Conservation (phyloP, 1,139 yeast species). For the Suhomyces maxii region DNA sequence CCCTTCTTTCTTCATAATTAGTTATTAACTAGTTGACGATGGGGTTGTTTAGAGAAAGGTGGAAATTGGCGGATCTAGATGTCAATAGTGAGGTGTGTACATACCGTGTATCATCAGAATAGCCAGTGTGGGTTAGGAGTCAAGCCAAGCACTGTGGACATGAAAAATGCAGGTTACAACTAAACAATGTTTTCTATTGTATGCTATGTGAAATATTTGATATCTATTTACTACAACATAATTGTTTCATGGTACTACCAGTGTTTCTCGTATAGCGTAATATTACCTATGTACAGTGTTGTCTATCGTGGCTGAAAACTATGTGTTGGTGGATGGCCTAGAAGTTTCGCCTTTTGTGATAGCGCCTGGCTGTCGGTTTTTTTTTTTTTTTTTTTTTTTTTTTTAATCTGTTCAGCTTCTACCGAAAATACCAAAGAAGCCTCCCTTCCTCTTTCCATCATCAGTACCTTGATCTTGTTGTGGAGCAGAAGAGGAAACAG, state of each 20-base stretch:
- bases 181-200: too few relatives aligned
- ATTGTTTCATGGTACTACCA: too few relatives aligned
- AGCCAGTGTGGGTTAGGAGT: not conserved
- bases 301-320: too few relatives aligned
- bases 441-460: constrained; percentile 34
- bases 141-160: too few relatives aligned
- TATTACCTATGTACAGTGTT: too few relatives aligned
- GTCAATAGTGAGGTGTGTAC: constrained; percentile 1
- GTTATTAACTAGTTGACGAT: not conserved
- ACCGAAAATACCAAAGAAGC: constrained; percentile 49
- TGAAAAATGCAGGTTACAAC: too few relatives aligned
- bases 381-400: not conserved
- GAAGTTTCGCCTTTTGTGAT: too few relatives aligned
- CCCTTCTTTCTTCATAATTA: constrained; percentile 18
- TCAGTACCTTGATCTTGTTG: constrained; percentile 6
- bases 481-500: constrained; percentile 12
- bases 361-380: not conserved
- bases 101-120: not conserved
- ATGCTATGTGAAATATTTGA: too few relatives aligned
- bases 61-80: not conserved
- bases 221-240: too few relatives aligned
- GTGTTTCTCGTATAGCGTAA: too few relatives aligned
- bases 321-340: too few relatives aligned
- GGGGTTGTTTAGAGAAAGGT: not conserved
- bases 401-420: constrained; percentile 2